Base-by-base conservation (phyloP, 768 basidiomycete genomes). In the Podaxis sp. region DNA sequence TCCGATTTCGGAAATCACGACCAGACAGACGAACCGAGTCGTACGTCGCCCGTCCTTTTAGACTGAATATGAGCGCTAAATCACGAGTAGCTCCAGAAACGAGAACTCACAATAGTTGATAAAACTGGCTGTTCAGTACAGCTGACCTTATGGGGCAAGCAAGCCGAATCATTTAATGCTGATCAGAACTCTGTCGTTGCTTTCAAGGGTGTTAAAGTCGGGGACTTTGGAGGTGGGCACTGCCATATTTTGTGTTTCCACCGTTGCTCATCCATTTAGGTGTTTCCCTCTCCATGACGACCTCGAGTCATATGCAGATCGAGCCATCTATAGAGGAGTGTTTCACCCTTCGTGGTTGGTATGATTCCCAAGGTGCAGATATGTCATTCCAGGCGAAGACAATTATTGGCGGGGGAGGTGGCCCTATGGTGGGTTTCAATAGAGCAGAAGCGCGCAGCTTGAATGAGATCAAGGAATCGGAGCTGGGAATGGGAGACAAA, bases 71-170 rank as follows among this genome's bases (percentile, higher is more conserved):
- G 23, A 36, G 42, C 27, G 40, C 21, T 61, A 16, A 61, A 37
- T 21, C 62, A 46, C 51, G 55, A 16, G 65, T 50, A 96, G 91
- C 82, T 95, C 61, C 79, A 82, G 35, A 98, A 98, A 73, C 88
- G 96, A 48, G 96, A 99, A 47, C 75, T 99, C 54, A 88, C 84
- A 0, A 74, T 99, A 36, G 95, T 95, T 11, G 96, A 99, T 71
- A 83, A 82, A 62, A 89, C 93, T 5, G 82, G 82, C 37, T 92
- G 77, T 67, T 84, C 87, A 14, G 87, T 93, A 42, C 84, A 93
- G 36, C 71, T 98, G 64, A 99, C 96, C 2, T 77, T 98, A 32
- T 99, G 96, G 97, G 97, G 96, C 23, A 93, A 90, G 71, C 90
- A 93, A 71, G 96, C 96, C 0, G 93, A 98, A 70, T 81, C 82